These are phyloP conservation scores for Metarhizium rileyi DNA, from an alignment of 2,329 filamentous ascomycete species.

Conservation along the genomic window DNA sequence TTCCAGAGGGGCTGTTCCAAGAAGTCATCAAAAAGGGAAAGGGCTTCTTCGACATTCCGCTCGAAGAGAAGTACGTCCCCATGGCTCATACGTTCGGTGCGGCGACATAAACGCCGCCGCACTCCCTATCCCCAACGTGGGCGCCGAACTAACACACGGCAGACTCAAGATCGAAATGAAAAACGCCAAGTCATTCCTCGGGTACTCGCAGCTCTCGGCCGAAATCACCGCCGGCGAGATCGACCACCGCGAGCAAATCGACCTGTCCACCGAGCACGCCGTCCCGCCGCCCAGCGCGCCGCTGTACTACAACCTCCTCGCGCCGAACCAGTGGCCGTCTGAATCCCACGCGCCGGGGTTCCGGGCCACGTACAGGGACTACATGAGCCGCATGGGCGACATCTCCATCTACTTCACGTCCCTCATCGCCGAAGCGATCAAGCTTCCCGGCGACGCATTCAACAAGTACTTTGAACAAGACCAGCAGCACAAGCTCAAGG, in stretches of 20 bases:
- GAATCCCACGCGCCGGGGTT: constrained; percentile 54
- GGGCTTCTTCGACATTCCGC: constrained; percentile 66
- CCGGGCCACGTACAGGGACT: constrained; percentile 58
- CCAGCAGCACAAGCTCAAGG: constrained; percentile 80
- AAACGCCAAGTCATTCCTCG: constrained; percentile 61
- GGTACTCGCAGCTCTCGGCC: constrained; percentile 55
- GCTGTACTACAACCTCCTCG: constrained; percentile 63
- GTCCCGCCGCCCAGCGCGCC: constrained; percentile 53
- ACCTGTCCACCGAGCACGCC: constrained; percentile 71
- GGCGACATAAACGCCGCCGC: background rate
- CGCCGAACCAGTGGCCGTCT: constrained; percentile 74
- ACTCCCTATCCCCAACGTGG: too few relatives aligned
- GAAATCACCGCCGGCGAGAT: constrained; percentile 64
- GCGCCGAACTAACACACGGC: background rate
- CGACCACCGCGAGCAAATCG: constrained; percentile 80
- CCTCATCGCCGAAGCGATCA: constrained; percentile 76
- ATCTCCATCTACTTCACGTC: constrained; percentile 67
- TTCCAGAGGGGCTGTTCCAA: constrained; percentile 54
- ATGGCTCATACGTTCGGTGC: background rate
- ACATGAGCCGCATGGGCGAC: constrained; percentile 65
- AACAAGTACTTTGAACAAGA: constrained; percentile 66
- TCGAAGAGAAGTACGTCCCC: constrained; percentile 58
- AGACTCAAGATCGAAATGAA: constrained; percentile 64
- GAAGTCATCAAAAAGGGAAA: constrained; percentile 59
- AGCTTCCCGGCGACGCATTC: constrained; percentile 60